phyloP scores from a whole-genome alignment of 2,329 filamentous ascomycete species.

The Botryotinia narcissicola region DNA sequence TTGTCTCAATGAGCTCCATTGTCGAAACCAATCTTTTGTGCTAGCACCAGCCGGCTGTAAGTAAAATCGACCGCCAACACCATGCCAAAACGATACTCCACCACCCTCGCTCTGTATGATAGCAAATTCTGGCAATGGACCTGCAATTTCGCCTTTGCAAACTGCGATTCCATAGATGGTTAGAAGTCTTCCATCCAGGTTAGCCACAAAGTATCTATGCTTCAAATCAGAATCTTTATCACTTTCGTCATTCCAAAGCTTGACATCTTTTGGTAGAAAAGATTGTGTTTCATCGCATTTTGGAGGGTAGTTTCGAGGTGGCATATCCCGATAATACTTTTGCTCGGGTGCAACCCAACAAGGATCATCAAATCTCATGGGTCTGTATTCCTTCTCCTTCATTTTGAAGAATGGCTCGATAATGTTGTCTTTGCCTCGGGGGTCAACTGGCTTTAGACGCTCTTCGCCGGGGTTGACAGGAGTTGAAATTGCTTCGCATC shows the following conservation, averaged over 20 bases:
- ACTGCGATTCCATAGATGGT: conserved; percentile 35
- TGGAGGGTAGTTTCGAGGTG: conserved; percentile 28
- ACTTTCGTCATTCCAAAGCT: conserved; percentile 29
- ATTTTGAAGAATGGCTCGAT: conserved; percentile 9
- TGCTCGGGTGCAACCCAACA: conserved; percentile 32
- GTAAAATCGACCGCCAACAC: conserved; percentile 28
- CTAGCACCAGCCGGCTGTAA: conserved; percentile 10
- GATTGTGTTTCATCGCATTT: conserved; percentile 5
- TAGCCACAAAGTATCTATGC: conserved; percentile 34
- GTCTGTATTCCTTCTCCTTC: conserved; percentile 10
- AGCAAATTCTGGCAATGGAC: conserved; percentile 36
- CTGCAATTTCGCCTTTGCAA: conserved; percentile 33
- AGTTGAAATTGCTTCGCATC: conserved; percentile 15
- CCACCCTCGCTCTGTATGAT: conserved; percentile 33
- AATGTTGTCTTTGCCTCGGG: background rate
- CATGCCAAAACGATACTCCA: conserved; percentile 36
- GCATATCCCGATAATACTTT: conserved; percentile 25
- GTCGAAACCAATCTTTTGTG: background rate
- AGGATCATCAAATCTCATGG: conserved; percentile 28
- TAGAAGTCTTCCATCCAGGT: conserved; percentile 31
- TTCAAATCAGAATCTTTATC: conserved; percentile 25
- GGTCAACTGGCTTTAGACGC: background rate
- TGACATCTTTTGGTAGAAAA: conserved; percentile 26
- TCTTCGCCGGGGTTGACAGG: background rate
- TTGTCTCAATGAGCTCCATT: conserved; percentile 28